Conservation (phyloP, 768 basidiomycete genomes). For the Agrocybe praecox region DNA sequence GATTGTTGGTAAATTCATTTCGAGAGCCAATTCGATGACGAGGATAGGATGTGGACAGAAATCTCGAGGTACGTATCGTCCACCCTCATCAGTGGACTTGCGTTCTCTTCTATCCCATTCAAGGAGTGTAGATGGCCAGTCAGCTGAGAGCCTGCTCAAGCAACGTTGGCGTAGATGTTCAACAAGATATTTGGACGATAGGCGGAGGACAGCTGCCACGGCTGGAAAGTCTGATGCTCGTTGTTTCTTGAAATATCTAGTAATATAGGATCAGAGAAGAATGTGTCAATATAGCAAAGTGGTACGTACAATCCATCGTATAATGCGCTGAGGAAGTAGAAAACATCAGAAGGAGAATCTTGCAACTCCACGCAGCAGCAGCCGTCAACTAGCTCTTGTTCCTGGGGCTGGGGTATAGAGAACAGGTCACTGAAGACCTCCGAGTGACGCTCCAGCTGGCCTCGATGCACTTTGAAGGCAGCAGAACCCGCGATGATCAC, state of each 20-base stretch:
- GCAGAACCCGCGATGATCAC: slow-evolving; percentile 58
- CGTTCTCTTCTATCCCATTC: slow-evolving; percentile 74
- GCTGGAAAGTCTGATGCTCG: slow-evolving; percentile 57
- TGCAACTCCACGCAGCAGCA: slow-evolving; percentile 62
- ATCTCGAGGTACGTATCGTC: slow-evolving; percentile 62
- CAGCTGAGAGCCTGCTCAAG: slow-evolving; percentile 54
- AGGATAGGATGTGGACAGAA: slow-evolving; percentile 68
- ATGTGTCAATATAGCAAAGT: neutral
- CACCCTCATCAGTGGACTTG: slow-evolving; percentile 47
- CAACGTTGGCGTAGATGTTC: slow-evolving; percentile 66
- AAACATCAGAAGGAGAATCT: slow-evolving; percentile 67
- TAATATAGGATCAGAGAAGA: neutral
- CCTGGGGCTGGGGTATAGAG: slow-evolving; percentile 58
- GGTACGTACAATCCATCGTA: slow-evolving; percentile 74
- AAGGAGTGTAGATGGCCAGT: slow-evolving; percentile 69
- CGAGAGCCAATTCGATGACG: slow-evolving; percentile 68
- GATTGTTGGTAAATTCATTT: slow-evolving; percentile 57
- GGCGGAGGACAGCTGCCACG: slow-evolving; percentile 65
- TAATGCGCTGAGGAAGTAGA: slow-evolving; percentile 65
- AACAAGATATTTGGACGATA: slow-evolving; percentile 78
- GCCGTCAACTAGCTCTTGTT: slow-evolving; percentile 55
- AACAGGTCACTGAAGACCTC: slow-evolving; percentile 77
- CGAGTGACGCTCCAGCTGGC: slow-evolving; percentile 74
- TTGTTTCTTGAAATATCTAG: slow-evolving; percentile 59
- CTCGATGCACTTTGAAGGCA: slow-evolving; percentile 75